Evolutionary conservation across 208 protist species (phyloP), one percentile per base, ranked within the genome.

Genomic region (Crithidia fasciculata): DNA sequence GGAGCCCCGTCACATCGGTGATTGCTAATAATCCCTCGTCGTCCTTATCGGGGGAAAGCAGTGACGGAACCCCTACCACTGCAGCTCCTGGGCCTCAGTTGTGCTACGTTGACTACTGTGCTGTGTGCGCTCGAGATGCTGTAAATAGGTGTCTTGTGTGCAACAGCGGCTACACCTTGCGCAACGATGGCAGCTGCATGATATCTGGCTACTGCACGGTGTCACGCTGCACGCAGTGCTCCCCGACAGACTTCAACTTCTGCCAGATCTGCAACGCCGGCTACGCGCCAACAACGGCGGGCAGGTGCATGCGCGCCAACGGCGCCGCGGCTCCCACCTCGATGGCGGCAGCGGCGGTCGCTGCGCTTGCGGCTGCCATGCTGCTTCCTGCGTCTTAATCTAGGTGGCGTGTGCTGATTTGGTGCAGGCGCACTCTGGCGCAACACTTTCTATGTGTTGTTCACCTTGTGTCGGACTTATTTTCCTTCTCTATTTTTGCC

Each of bases 31-130:
- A 28, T 1, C 28, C 28, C 28, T 28, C 28, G 28, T 28, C 28
- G 28, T 28, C 28, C 28, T 28, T 28, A 28, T 28, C 28, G 28
- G 28, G 28, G 28, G 28, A 28, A 28, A 28, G 28, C 28, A 28
- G 28, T 28, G 28, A 28, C 7, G 18, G 15, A 56, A 59, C 55
- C 2, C 6, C 28, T 7, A 59, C 55, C 8, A 59, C 19, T 9
- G 55, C 8, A 5, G 55, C 55, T 36, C 55, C 55, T 13, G 28
- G 28, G 28, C 28, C 28, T 28, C 8, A 8, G 16, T 36, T 18
- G 8, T 61, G 52, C 65, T 57, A 60, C 50, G 47, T 57, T 5
- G 19, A 36, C 5, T 8, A 70, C 65, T 70, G 65, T 53, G 8
- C 6, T 4, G 15, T 6, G n/a, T 64, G 59, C 59, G 8, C 16